Conservation (phyloP, 768 basidiomycete species). For the Mycena polygramma region DNA sequence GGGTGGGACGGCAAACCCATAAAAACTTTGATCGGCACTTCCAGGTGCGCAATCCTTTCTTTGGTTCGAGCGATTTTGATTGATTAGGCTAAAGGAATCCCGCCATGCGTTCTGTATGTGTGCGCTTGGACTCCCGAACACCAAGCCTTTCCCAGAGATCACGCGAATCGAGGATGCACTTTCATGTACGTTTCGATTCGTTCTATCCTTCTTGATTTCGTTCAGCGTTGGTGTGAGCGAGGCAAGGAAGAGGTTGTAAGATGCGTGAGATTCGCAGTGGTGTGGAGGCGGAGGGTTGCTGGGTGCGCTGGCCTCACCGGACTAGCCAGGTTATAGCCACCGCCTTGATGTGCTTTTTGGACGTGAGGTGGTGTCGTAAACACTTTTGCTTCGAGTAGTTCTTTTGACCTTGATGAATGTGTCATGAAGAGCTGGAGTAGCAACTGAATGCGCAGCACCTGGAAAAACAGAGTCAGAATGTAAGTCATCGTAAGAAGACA, state of each 20-base stretch:
- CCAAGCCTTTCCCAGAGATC: slow-evolving; percentile 99
- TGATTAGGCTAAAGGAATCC: slow-evolving; percentile 74
- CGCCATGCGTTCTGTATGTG: slow-evolving; percentile 99
- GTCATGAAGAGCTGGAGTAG: slow-evolving; percentile 17
- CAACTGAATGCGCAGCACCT: slow-evolving; percentile 57
- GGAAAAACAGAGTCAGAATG: not conserved
- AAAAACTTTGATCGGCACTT: slow-evolving; percentile 98
- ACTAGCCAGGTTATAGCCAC: slow-evolving; percentile 78
- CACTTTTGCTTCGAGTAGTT: slow-evolving; percentile 96
- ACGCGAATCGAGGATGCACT: slow-evolving; percentile 97
- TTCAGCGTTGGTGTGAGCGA: slow-evolving; percentile 75
- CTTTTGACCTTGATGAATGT: slow-evolving; percentile 80
- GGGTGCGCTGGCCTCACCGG: slow-evolving; percentile 52
- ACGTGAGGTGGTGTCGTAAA: slow-evolving; percentile 95
- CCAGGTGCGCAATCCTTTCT: slow-evolving; percentile 64
- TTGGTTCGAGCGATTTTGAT: slow-evolving; percentile 12
- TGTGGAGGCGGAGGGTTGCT: slow-evolving; percentile 73
- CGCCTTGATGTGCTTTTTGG: slow-evolving; percentile 96
- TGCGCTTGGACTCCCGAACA: slow-evolving; percentile 95
- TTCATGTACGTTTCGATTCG: slow-evolving; percentile 81
- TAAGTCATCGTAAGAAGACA: too few relatives aligned
- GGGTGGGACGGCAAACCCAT: slow-evolving; percentile 99
- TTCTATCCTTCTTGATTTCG: too few relatives aligned
- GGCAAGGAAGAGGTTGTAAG: slow-evolving; percentile 75
- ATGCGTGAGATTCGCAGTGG: slow-evolving; percentile 78